Evolutionary conservation across 768 basidiomycete species (phyloP).

Genomic region (Lyophyllum decastes): DNA sequence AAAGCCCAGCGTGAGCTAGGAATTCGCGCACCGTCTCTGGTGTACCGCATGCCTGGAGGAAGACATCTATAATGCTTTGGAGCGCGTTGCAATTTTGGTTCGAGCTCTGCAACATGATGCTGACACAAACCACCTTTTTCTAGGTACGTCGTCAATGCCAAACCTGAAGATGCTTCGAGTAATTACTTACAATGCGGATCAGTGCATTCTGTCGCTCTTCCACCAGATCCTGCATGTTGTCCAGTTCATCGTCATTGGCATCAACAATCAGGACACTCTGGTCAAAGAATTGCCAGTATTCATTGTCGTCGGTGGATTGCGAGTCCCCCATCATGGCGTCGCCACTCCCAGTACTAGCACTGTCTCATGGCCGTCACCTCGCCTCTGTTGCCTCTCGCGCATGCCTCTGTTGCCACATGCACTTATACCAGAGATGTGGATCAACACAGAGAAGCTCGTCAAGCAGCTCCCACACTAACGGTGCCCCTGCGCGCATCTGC

Average conservation of each 20-base stretch:
- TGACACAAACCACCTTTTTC: conserved; percentile 26
- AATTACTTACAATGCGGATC: background rate
- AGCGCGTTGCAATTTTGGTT: conserved; percentile 26
- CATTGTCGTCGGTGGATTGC: background rate
- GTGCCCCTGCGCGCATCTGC: no score
- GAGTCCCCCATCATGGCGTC: no score
- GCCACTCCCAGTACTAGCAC: background rate
- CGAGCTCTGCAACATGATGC: conserved; percentile 25
- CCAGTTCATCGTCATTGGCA: background rate
- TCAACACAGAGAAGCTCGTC: background rate
- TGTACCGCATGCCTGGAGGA: conserved; percentile 27
- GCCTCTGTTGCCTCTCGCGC: background rate
- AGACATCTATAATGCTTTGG: conserved; percentile 27
- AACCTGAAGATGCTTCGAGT: background rate
- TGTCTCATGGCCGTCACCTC: background rate
- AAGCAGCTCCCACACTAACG: background rate
- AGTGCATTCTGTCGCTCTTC: background rate
- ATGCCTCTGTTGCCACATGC: background rate
- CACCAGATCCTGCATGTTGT: background rate
- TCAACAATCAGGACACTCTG: background rate
- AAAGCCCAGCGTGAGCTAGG: conserved; percentile 30
- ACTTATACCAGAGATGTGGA: background rate
- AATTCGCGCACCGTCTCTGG: conserved; percentile 28
- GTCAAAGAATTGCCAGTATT: background rate
- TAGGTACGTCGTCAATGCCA: background rate